Evolutionary conservation across 2,329 filamentous ascomycete genomes (phyloP), one percentile per base, ranked within the genome.

Genomic region (Fusarium scirpi): DNA sequence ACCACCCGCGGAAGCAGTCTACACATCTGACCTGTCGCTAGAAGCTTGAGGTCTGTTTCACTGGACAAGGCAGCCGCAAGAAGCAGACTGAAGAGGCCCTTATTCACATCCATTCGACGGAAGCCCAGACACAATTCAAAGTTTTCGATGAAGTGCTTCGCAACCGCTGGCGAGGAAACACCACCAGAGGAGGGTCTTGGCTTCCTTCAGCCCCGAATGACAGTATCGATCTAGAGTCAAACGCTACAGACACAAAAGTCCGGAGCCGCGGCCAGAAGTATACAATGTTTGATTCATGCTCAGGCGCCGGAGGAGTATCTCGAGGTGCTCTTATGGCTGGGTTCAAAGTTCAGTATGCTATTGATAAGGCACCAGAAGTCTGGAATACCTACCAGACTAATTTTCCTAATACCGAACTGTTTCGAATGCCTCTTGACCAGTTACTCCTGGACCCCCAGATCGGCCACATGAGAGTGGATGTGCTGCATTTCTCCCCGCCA

Each of bases 401-500:
- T 69, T 93, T 92, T 66, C 81, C 82, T 0, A 76, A 82, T 0
- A 79, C 83, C 0, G 77, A 82, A 0, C 81, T 92, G 1, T 85
- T 86, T 47, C 72, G 84, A 8, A 80, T 81, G 64, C 79, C 85
- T 0, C 79, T 87, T 1, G 80, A 84, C 34, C 78, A 85, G 3
- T 89, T 91, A 53, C 80, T 89, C 29, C 74, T 73, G 2, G 63
- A 68, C 0, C 70, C 79, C 0, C 75, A 78, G 4, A 68, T 55
- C 11, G 22, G 54, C 11, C 60, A 71, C 12, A 74, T 84, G 11
- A 81, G 82, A 6, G 86, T 91, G 0, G 92, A 96, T 70, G 81
- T 95, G 3, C 80, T 93, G 0, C 93, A 97, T 69, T 79, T 94
- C 0, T 94, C 91, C 0, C 92, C 92, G 0, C 93, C 93, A 0